A percentile compares a stretch with the other conserved stretches of the same genome.
phyloP scores from a whole-genome alignment of 1,139 yeast genomes.

The Sugiyamaella japonica region DNA sequence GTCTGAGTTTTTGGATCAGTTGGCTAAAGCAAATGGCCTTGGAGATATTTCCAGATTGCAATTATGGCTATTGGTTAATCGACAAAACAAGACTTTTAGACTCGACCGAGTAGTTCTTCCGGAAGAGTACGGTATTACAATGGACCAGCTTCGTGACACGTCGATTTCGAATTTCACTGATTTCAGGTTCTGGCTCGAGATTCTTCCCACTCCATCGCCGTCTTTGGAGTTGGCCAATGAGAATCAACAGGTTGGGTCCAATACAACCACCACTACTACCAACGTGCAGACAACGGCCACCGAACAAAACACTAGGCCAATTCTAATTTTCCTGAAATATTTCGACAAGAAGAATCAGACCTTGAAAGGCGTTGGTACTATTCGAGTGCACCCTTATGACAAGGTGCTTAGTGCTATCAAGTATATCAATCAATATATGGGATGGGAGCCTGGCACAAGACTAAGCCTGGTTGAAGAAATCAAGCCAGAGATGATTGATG shows the following conservation, averaged over 20 bases:
- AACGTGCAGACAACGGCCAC: background rate
- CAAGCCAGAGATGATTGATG: conserved; percentile 60
- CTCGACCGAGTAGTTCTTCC: conserved; percentile 54
- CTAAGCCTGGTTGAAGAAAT: conserved; percentile 68
- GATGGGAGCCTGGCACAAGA: conserved; percentile 45
- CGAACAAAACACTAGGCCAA: conserved; percentile 37
- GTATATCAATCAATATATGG: conserved; percentile 48
- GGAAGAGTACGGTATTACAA: conserved; percentile 39
- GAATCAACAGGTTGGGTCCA: background rate
- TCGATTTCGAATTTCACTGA: conserved; percentile 24
- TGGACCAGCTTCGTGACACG: conserved; percentile 49
- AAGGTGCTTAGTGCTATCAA: conserved; percentile 49
- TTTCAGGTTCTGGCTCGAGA: conserved; percentile 53
- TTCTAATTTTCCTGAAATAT: conserved; percentile 61
- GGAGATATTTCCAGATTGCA: conserved; percentile 47
- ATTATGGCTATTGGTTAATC: conserved; percentile 64
- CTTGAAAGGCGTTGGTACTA: conserved; percentile 63
- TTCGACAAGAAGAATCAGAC: conserved; percentile 61
- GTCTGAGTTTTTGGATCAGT: conserved; percentile 49
- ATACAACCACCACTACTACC: background rate
- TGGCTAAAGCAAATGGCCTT: conserved; percentile 51
- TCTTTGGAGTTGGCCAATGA: background rate
- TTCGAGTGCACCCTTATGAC: conserved; percentile 54
- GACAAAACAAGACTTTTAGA: conserved; percentile 75
- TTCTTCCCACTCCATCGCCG: conserved; percentile 27